Evolutionary conservation across 176 grass and related monocot genomes (phyloP).

Genomic region (Triticum timopheevii): DNA sequence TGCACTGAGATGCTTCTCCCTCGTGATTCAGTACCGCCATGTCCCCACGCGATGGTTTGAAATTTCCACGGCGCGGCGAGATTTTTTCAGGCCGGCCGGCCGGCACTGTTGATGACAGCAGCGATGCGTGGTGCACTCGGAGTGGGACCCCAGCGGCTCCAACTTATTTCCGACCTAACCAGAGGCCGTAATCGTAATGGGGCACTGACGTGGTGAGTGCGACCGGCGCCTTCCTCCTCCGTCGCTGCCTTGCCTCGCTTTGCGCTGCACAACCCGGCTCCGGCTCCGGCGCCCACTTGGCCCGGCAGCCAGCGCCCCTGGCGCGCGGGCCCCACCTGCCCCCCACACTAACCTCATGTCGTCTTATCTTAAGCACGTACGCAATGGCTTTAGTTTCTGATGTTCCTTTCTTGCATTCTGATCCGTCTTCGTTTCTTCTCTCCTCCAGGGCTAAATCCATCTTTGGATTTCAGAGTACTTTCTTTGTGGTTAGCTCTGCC

Average conservation of each 20-base stretch:
- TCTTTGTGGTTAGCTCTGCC: background rate
- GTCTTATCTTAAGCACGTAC: slow-evolving; percentile 7
- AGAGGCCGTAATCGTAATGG: slow-evolving; percentile 24
- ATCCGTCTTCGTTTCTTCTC: background rate
- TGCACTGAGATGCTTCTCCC: background rate
- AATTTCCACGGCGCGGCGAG: background rate
- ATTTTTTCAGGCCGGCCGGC: background rate
- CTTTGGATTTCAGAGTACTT: background rate
- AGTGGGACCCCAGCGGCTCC: slow-evolving; percentile 9
- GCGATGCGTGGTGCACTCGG: background rate
- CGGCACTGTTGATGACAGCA: no score
- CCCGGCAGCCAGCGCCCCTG: background rate
- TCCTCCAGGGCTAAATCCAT: background rate
- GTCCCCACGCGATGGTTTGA: background rate
- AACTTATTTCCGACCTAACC: slow-evolving; percentile 25
- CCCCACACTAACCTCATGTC: slow-evolving; percentile 27
- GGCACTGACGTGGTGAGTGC: slow-evolving; percentile 12
- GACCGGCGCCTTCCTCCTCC: background rate
- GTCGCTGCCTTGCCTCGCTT: background rate
- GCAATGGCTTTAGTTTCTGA: background rate
- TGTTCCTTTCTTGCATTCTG: background rate
- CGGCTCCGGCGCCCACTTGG: background rate
- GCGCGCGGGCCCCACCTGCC: background rate
- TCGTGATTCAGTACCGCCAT: background rate
- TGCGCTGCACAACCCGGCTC: background rate